Evolutionary conservation across 2,329 filamentous ascomycete genomes (phyloP), one percentile per base, ranked within the genome.

Genomic region (Leptographium wingfieldii): DNA sequence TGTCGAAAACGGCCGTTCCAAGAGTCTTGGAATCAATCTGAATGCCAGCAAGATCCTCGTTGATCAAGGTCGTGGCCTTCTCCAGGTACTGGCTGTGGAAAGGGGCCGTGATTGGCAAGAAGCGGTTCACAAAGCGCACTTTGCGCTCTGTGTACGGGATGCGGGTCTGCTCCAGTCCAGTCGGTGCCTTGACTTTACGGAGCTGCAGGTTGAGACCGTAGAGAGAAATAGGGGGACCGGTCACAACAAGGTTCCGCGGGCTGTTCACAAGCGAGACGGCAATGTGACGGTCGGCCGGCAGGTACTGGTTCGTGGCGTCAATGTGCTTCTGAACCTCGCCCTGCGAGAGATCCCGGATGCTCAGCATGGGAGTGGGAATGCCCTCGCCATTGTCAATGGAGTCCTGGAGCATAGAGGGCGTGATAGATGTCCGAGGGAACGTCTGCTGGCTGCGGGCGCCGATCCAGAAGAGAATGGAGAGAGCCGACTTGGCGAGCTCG

Each of bases 401-500:
- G 74, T 99, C 94, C 70, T 92, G 90, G 59, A 99, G 81, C 69
- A 92, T 90, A 53, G 84, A 88, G 0, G 94, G 95, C 3, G 92
- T 90, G 68, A 99, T 81, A 40, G 94, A 97, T 3, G 94, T 99
- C 67, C 89, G 85, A 48, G 94, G 95, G 74, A 96, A 99, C 2
- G 92, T 92, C 74, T 99, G 94, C 73, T 99, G 94, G 73, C 92
- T 96, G 69, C 94, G 87, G 63, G 92, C 86, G 71, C 95, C 94
- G 66, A 99, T 96, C 94, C 94, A 99, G 80, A 99, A 99, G 35
- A 99, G 86, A 69, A 96, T 90, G 35, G 89, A 94, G 64, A 99
- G 78, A 3, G 92, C 88, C 66, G 90, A 85, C 68, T 81, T 86
- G 59, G 90, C 83, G 59, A 90, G 84, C 68, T 88, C 85, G 65